phyloP scores from a whole-genome alignment of 2,329 filamentous ascomycete species.

The Beauveria varroae region DNA sequence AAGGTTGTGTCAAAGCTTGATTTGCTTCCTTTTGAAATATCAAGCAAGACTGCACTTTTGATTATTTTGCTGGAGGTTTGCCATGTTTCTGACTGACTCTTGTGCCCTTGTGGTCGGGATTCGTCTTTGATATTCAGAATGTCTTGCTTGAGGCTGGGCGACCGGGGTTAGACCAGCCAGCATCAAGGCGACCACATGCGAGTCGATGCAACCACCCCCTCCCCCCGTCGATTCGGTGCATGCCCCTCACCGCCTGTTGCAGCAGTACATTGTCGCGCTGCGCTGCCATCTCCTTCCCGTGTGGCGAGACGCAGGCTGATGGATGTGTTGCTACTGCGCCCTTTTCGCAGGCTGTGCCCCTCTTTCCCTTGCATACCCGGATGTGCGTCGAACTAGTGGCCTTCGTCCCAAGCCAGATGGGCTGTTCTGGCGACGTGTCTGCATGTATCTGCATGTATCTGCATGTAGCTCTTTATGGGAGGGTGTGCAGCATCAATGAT shows the following conservation, averaged over 20 bases:
- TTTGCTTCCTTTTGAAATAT: background rate
- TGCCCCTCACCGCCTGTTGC: slow-evolving; percentile 10
- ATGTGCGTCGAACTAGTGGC: slow-evolving; percentile 7
- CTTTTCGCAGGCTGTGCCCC: background rate
- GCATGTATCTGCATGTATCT: background rate
- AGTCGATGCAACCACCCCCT: background rate
- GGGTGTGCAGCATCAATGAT: background rate
- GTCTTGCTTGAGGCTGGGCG: background rate
- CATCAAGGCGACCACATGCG: background rate
- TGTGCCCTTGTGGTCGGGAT: background rate
- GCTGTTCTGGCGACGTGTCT: background rate
- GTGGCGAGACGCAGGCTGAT: background rate
- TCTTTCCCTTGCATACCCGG: slow-evolving; percentile 12
- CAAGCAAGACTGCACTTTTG: background rate
- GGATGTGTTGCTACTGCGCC: background rate
- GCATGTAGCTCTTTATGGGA: background rate
- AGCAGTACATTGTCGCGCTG: background rate
- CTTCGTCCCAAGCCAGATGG: slow-evolving; percentile 6
- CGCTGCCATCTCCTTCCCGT: slow-evolving; percentile 3
- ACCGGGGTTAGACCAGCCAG: background rate
- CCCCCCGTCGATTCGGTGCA: background rate
- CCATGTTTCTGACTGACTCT: background rate
- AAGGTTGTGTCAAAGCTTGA: background rate
- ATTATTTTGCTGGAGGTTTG: background rate
- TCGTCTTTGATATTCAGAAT: background rate